Evolutionary conservation across 2,329 filamentous ascomycete species (phyloP), one percentile per base, ranked within the genome.

Genomic region (Coniochaeta prunicola): DNA sequence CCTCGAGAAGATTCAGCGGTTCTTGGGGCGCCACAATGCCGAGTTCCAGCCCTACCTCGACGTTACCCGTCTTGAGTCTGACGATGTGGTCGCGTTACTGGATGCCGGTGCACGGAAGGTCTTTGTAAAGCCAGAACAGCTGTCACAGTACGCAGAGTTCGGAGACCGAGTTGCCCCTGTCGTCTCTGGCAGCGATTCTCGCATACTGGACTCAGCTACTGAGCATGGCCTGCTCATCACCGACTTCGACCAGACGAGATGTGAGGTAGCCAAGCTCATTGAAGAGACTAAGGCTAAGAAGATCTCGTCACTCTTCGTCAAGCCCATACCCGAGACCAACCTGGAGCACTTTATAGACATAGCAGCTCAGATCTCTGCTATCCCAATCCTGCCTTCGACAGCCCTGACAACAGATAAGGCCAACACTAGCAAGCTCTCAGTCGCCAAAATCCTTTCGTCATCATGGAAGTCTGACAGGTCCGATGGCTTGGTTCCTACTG

Each of bases 101-200:
- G 90, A 99, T 71, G 84, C 86, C 63, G 94, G 94, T 60, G 91
- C 92, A 7, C 84, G 86, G 57, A 94, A 88, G 70, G 88, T 94
- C 62, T 94, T 97, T 71, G 89, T 96, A 56, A 82, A 82, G 19
- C 82, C 86, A 54, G 80, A 86, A 59, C 88, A 91, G 70, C 77
- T 96, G 57, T 77, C 79, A 9, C 75, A 80, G 57, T 82, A 83
- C 60, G 73, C 77, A 54, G 78, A 81, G 62, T 85, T 83, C 62
- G 82, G 80, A 48, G 75, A 78, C 48, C 77, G 85, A 59, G 79
- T 87, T 28, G 76, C 82, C 21, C 80, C 83, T 2, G 74, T 76
- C 24, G 75, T 83, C 13, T 73, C 73, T 13, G 76, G 60, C 13
- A 59, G 59, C 59, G 64, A 62, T 28, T 58, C 64, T 6, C 34